phyloP scores from a whole-genome alignment of 139 green algal species.

The Chlamydomonas urium region DNA sequence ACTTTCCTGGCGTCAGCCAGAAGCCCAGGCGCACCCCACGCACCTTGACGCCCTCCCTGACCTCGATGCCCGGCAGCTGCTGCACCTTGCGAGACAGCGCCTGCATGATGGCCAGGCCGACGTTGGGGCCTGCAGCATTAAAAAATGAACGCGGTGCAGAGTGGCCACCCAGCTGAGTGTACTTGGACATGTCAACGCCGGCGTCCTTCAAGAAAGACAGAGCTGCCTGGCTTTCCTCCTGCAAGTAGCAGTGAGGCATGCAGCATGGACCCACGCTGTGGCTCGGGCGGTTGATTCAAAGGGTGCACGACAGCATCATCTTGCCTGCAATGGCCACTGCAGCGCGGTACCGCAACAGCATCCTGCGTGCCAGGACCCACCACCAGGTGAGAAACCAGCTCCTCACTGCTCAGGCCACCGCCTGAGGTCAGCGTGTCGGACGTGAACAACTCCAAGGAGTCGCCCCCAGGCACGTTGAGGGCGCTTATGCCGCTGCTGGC shows the following conservation, averaged over 20 bases:
- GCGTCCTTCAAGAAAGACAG: slow-evolving; percentile 39
- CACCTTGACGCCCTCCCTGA: slow-evolving; percentile 22
- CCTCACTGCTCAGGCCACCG: slow-evolving; percentile 44
- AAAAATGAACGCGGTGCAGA: slow-evolving; percentile 25
- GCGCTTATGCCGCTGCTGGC: slow-evolving; percentile 73
- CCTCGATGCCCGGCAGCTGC: slow-evolving; percentile 9
- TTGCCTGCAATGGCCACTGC: no score
- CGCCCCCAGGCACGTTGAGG: slow-evolving; percentile 26
- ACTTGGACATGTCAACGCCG: slow-evolving; percentile 38
- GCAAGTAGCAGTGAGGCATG: no score
- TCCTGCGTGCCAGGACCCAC: slow-evolving; percentile 34
- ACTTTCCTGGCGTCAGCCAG: no score
- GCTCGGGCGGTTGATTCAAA: no score
- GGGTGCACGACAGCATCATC: no score
- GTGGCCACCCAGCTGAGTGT: slow-evolving; percentile 61
- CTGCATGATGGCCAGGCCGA: slow-evolving; percentile 54
- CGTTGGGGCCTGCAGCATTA: slow-evolving; percentile 42
- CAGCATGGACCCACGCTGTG: no score
- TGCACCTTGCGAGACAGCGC: not conserved
- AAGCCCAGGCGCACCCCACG: not conserved
- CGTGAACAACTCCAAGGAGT: slow-evolving; percentile 37
- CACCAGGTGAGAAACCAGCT: slow-evolving; percentile 56
- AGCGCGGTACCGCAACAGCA: no score
- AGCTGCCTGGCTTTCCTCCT: slow-evolving; percentile 36
- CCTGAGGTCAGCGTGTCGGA: slow-evolving; percentile 50